phyloP scores from a whole-genome alignment of 2,329 filamentous ascomycete species.

The Botryotinia convoluta region DNA sequence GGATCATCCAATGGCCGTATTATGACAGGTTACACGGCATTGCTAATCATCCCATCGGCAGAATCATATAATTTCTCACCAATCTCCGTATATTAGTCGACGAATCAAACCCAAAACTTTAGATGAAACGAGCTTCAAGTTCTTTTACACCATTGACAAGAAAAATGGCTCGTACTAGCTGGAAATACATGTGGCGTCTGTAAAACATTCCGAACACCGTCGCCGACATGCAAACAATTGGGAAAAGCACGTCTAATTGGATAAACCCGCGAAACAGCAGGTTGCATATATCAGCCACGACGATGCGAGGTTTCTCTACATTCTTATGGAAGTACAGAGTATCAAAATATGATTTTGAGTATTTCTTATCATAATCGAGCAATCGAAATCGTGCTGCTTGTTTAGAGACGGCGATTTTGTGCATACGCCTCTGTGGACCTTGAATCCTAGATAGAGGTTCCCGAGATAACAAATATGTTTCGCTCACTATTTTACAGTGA shows the following conservation, averaged over 20 bases:
- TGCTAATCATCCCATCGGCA: not conserved
- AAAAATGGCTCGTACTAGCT: not conserved
- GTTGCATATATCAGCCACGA: not conserved
- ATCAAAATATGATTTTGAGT: not conserved
- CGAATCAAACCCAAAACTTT: not conserved
- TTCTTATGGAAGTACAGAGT: not conserved
- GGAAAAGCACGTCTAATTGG: not conserved
- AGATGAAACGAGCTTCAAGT: not conserved
- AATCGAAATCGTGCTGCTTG: not conserved
- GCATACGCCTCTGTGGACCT: slow-evolving; percentile 22
- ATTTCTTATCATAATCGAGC: not conserved
- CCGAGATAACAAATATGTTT: not conserved
- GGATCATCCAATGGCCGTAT: not conserved
- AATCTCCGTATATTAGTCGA: not conserved
- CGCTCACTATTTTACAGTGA: not conserved
- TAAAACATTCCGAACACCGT: not conserved
- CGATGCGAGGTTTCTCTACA: not conserved
- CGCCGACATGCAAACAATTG: not conserved
- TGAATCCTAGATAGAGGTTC: not conserved
- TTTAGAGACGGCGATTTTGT: slow-evolving; percentile 8
- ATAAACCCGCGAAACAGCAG: not conserved
- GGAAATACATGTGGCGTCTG: not conserved
- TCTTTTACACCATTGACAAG: not conserved
- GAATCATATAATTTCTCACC: not conserved
- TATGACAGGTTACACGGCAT: not conserved